phyloP scores from a whole-genome alignment of 2,329 filamentous ascomycete genomes.

The Pseudogymnoascus sp. region DNA sequence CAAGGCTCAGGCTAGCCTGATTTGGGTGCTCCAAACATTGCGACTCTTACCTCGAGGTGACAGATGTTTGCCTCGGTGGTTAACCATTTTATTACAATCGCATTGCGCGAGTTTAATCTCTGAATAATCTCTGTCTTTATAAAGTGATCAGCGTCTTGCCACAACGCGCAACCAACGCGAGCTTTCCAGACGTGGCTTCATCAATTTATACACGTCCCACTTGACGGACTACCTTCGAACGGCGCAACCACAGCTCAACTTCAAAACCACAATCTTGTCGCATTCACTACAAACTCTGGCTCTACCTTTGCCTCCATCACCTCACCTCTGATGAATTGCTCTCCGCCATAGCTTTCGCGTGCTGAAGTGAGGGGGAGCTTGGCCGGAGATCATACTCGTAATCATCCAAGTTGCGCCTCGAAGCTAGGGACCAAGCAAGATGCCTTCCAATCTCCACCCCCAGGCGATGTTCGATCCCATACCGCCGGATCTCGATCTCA shows the following conservation, averaged over 20 bases:
- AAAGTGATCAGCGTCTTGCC: not conserved
- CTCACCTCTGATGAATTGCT: not conserved
- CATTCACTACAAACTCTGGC: not conserved
- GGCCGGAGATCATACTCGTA: not conserved
- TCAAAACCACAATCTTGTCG: not conserved
- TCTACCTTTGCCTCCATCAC: not conserved
- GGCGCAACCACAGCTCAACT: not conserved
- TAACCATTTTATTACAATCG: not conserved
- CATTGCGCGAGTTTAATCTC: not conserved
- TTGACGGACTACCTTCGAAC: not conserved
- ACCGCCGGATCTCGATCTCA: conserved; percentile 72
- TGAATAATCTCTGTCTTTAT: not conserved
- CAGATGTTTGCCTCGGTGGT: not conserved
- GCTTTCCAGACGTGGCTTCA: not conserved
- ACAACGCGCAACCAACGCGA: not conserved
- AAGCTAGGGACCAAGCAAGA: conserved; percentile 32
- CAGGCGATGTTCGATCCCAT: conserved; percentile 89
- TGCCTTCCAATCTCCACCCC: conserved; percentile 67
- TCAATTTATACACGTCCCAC: not conserved
- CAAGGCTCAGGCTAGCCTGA: not conserved
- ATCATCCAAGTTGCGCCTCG: not conserved
- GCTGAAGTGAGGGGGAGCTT: not conserved
- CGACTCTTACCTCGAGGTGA: not conserved
- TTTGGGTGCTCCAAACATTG: not conserved
- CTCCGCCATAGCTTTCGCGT: not conserved